Evolutionary conservation across 164 flowering plant species (phyloP).

Genomic region (Chimonanthus praecox): DNA sequence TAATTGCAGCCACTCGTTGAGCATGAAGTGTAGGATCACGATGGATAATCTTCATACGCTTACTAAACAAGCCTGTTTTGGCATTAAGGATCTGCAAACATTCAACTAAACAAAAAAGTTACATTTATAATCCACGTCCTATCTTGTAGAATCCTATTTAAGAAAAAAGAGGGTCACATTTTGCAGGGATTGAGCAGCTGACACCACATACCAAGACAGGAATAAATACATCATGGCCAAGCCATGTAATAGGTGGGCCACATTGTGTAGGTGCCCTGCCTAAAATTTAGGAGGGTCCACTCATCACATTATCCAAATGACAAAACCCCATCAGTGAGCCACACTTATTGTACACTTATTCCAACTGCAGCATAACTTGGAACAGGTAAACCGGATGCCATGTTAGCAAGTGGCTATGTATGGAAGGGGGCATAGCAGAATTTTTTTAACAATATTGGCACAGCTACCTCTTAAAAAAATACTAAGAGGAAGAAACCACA

Average conservation of each 20-base stretch:
- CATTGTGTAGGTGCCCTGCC: background rate
- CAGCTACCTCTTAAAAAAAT: no score
- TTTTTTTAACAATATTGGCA: no score
- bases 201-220: background rate
- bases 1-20: conserved; percentile 91
- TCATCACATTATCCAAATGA: background rate
- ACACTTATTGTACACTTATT: no score
- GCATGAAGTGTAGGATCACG: conserved; percentile 84
- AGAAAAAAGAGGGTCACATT: background rate
- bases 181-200: no score
- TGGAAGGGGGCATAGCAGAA: no score
- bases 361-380: no score
- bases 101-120: conserved; percentile 50
- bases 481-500: no score
- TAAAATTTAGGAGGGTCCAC: background rate
- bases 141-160: background rate
- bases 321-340: no score
- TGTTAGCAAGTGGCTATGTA: no score
- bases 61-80: conserved; percentile 87
- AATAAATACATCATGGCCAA: background rate
- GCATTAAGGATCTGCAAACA: conserved; percentile 96
- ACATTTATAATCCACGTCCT: conserved; percentile 22
- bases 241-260: background rate
- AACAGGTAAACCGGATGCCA: no score
- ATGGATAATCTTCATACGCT: conserved; percentile 89